Evolutionary conservation across 1,284 basidiomycete genomes (phyloP).

Genomic region (Boletellus sp.): DNA sequence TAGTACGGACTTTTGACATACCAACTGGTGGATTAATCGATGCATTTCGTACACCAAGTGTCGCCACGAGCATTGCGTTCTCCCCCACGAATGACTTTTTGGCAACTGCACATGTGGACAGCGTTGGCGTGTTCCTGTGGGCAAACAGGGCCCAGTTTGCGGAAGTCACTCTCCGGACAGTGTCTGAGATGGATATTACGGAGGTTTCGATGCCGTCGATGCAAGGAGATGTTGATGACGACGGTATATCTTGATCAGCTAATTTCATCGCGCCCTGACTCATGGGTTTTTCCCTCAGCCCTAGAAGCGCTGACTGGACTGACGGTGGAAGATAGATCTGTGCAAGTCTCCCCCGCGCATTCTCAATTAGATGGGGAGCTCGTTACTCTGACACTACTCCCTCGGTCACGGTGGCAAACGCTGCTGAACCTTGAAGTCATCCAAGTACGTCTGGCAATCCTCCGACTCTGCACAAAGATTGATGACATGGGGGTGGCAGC

Average conservation of each 20-base stretch:
- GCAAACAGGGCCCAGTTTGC: constrained; percentile 94
- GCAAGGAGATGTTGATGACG: constrained; percentile 78
- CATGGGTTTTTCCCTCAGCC: constrained; percentile 39
- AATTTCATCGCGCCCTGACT: constrained; percentile 4
- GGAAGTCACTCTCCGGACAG: constrained; percentile 78
- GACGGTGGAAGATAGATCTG: constrained; percentile 53
- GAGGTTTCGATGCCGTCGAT: constrained; percentile 79
- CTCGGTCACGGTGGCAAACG: constrained; percentile 94
- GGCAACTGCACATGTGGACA: constrained; percentile 92
- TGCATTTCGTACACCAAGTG: constrained; percentile 85
- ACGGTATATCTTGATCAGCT: constrained; percentile 41
- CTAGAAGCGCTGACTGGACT: constrained; percentile 61
- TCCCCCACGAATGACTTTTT: constrained; percentile 96
- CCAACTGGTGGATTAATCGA: constrained; percentile 92
- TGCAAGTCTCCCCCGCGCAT: constrained; percentile 79
- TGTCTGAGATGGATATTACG: constrained; percentile 71
- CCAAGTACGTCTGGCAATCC: constrained; percentile 49
- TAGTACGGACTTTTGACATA: constrained; percentile 94
- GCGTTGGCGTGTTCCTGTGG: constrained; percentile 93
- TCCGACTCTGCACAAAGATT: not conserved
- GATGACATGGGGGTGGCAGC: constrained; percentile 42
- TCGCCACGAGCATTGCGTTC: constrained; percentile 89
- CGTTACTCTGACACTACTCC: constrained; percentile 88
- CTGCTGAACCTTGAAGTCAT: constrained; percentile 95
- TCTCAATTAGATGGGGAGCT: constrained; percentile 82